These are phyloP conservation scores for Polyporus arcularius DNA, from an alignment of 768 basidiomycete genomes.

Conservation along the genomic window DNA sequence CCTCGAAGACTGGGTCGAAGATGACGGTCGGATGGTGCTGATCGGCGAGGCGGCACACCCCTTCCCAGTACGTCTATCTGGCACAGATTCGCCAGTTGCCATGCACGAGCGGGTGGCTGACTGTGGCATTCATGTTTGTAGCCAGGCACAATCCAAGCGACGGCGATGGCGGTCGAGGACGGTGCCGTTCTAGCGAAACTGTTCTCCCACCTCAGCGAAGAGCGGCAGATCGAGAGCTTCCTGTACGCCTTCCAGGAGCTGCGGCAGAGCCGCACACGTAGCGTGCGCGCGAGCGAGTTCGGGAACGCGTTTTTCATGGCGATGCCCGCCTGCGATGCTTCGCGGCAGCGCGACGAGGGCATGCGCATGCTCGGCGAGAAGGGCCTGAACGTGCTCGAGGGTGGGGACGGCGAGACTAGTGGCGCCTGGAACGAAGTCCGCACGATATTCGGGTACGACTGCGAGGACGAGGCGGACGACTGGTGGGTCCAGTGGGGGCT, in stretches of 20 bases:
- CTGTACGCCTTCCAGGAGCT: constrained; percentile 38
- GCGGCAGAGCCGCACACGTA: constrained; percentile 31
- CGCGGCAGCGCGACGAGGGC: constrained; percentile 29
- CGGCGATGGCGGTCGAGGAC: constrained; percentile 41
- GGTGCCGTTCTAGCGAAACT: constrained; percentile 41
- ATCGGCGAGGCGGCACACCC: constrained; percentile 42
- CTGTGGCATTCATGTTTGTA: constrained; percentile 19
- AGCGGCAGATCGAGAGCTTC: constrained; percentile 34
- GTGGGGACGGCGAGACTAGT: constrained; percentile 26
- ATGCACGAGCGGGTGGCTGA: background rate
- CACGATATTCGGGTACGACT: constrained; percentile 36
- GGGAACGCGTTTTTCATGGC: constrained; percentile 23
- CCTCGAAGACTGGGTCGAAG: constrained; percentile 36
- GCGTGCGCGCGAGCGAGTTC: constrained; percentile 25
- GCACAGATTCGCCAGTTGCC: background rate
- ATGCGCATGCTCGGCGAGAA: constrained; percentile 24
- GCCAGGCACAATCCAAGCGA: constrained; percentile 35
- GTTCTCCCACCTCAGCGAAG: constrained; percentile 35
- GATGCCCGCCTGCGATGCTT: constrained; percentile 21
- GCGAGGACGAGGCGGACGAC: constrained; percentile 39
- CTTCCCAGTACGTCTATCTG: constrained; percentile 30
- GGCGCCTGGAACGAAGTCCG: constrained; percentile 32
- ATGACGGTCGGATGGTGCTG: constrained; percentile 31
- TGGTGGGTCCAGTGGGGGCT: constrained; percentile 41
- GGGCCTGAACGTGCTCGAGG: constrained; percentile 24